Evolutionary conservation across 371 early-diverging fungal species (phyloP).

Genomic region (Circinella minor): DNA sequence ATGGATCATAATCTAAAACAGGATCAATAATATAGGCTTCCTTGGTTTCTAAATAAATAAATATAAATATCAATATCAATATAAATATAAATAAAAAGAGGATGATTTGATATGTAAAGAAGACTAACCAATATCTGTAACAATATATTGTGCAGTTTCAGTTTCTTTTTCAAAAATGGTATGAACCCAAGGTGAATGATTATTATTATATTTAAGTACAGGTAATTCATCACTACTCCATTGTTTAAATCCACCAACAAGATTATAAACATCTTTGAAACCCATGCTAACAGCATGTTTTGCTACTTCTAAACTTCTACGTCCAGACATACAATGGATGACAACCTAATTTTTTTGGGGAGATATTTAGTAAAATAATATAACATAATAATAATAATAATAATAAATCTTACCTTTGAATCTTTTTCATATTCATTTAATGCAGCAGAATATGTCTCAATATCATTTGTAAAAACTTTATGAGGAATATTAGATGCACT

Average conservation of each 20-base stretch:
- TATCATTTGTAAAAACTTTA: not conserved
- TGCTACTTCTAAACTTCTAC: constrained; percentile 40
- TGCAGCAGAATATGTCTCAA: not conserved
- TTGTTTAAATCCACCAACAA: constrained; percentile 40
- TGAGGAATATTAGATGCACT: constrained; percentile 34
- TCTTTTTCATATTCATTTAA: constrained; percentile 8
- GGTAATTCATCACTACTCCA: constrained; percentile 40
- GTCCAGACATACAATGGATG: constrained; percentile 49
- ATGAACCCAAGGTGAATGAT: constrained; percentile 55
- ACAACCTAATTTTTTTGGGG: constrained; percentile 37
- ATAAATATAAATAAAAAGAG: too few species aligned
- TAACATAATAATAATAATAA: not conserved
- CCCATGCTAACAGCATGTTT: constrained; percentile 33
- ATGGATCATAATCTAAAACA: constrained; percentile 50
- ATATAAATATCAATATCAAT: too few species aligned
- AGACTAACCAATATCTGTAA: constrained; percentile 49
- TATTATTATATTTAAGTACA: constrained; percentile 39
- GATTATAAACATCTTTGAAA: constrained; percentile 34
- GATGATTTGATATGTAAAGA: too few species aligned
- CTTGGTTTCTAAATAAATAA: constrained; percentile 27
- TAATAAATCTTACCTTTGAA: not conserved
- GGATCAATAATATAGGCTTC: constrained; percentile 52
- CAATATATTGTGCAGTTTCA: constrained; percentile 50
- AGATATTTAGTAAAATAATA: too few species aligned
- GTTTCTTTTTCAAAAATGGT: constrained; percentile 46